phyloP scores from a whole-genome alignment of 768 basidiomycete species.

The Pleurotus platypus region DNA sequence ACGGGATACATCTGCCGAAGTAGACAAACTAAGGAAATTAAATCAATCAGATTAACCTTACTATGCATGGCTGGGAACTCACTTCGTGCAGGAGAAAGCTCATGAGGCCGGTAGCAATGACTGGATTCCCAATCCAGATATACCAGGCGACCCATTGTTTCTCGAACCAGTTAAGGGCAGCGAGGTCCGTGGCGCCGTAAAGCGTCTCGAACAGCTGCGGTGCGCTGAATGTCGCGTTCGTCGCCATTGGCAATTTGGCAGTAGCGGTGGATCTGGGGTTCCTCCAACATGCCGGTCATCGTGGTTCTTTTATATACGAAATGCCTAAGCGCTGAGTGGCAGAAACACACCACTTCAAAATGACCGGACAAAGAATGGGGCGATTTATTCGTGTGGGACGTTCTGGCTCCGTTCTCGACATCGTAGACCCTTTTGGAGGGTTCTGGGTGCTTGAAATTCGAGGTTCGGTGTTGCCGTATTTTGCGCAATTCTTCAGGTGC shows the following conservation, averaged over 20 bases:
- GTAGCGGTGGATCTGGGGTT: neutral
- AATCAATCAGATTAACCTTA: neutral
- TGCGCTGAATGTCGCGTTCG: neutral
- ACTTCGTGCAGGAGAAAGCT: slow-evolving; percentile 95
- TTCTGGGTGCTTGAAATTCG: neutral
- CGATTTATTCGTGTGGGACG: neutral
- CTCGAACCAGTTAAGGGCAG: slow-evolving; percentile 68
- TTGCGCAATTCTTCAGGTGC: too few relatives aligned
- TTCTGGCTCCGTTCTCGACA: neutral
- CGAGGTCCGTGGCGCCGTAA: slow-evolving; percentile 57
- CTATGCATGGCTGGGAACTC: slow-evolving; percentile 20
- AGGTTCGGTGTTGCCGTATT: too few relatives aligned
- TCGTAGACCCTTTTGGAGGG: neutral
- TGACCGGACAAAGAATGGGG: neutral
- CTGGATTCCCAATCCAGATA: slow-evolving; percentile 78
- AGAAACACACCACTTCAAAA: slow-evolving; percentile 8
- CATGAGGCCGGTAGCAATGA: slow-evolving; percentile 91
- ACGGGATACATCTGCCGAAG: slow-evolving; percentile 92
- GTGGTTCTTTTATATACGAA: neutral
- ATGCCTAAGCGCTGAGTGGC: neutral
- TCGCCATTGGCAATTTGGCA: neutral
- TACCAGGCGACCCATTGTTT: slow-evolving; percentile 86
- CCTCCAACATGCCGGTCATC: neutral
- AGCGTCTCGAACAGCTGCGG: slow-evolving; percentile 33
- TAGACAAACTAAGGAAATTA: slow-evolving; percentile 70